These are phyloP conservation scores for Solanum chmielewskii DNA, from an alignment of 257 asterid genomes.

Conservation along the genomic window DNA sequence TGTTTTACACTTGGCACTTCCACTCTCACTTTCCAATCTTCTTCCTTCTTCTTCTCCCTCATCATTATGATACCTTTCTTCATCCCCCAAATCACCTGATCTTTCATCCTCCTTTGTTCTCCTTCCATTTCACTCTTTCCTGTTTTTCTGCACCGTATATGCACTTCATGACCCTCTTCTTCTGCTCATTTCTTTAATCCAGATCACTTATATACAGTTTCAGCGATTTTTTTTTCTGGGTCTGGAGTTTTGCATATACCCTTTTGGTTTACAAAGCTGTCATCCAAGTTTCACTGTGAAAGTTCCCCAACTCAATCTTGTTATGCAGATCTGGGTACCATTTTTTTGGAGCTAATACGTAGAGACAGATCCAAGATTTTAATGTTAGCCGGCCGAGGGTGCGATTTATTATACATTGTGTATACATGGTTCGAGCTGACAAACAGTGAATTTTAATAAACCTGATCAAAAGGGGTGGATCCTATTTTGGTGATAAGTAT, in stretches of 20 bases:
- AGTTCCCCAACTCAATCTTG: not conserved
- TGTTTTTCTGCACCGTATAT: not conserved
- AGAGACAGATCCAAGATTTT: not conserved
- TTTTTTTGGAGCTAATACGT: not conserved
- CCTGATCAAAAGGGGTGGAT: not conserved
- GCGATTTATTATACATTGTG: not conserved
- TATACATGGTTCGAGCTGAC: not conserved
- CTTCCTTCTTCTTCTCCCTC: not conserved
- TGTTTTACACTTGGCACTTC: not conserved
- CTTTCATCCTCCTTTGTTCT: not conserved
- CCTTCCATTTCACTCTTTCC: not conserved
- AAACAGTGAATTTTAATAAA: not conserved
- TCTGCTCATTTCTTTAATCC: not conserved
- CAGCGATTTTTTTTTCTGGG: not conserved
- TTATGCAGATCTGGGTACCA: not conserved
- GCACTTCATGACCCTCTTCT: not conserved
- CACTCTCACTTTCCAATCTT: not conserved
- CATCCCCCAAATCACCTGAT: not conserved
- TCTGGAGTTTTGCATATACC: not conserved
- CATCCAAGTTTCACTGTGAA: not conserved
- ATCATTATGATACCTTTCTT: not conserved
- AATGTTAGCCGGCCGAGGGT: not conserved
- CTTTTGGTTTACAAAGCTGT: not conserved
- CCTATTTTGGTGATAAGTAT: not conserved
- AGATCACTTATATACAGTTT: not conserved